Evolutionary conservation across 2,329 filamentous ascomycete species (phyloP), one percentile per base, ranked within the genome.

Genomic region (Sporothrix dimorphospora): DNA sequence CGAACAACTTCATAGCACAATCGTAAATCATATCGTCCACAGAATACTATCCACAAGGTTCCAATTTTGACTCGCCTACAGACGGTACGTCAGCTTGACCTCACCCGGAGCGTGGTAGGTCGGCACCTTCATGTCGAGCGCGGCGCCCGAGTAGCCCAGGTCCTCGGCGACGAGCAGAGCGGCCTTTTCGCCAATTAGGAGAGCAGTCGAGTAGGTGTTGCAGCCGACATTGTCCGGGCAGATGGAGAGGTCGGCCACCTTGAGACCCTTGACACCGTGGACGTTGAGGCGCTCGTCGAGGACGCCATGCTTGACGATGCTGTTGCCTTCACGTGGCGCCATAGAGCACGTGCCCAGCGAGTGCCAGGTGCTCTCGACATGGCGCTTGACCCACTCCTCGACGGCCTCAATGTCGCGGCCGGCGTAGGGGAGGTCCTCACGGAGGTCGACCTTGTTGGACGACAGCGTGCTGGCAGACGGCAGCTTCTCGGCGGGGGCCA

Each of bases 311-410:
- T 92, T 92, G 80, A 94, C 91, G 77, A 94, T 92, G 77, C 87
- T 90, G 83, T 94, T 94, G 73, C 92, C 92, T 77, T 93, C 87
- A 73, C 82, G 86, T 4, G 92, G 92, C 0, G 91, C 91, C 91
- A 94, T 94, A 69, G 89, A 92, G 82, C 91, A 93, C 1, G 91
- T 94, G 81, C 85, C 85, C 16, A 87, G 80, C 66, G 82, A 82
- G 83, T 93, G 91, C 91, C 91, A 92, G 49, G 91, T 94, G 67
- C 90, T 93, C 82, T 94, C 91, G 66, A 92, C 90, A 78, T 93
- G 91, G 74, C 89, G 86, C 83, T 90, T 89, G 49, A 91, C 88
- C 86, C 86, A 88, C 79, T 93, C 90, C 79, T 92, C 90, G 67
- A 93, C 82, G 3, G 89, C 87, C 78, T 88, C 81, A 77, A 92